Evolutionary conservation across 2,329 filamentous ascomycete genomes (phyloP), one percentile per base, ranked within the genome.

Genomic region (Alternaria incomplexa): DNA sequence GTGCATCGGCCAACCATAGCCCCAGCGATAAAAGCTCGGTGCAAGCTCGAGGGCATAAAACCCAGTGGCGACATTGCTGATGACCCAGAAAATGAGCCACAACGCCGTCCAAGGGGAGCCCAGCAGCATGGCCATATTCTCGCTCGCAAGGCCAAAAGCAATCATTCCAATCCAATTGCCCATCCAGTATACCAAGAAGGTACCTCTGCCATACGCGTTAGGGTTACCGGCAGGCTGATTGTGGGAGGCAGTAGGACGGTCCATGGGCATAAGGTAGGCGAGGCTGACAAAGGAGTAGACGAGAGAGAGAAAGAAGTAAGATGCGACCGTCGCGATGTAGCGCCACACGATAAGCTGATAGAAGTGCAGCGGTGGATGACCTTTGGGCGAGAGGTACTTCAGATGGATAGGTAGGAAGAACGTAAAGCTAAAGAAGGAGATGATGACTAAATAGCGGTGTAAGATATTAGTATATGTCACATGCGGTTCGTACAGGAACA

Each of bases 11-110:
- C 88, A 88, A 1, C 85, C 88, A 70, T 89, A 89, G 0, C 87
- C 88, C 86, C 87, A 91, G 2, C 77, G 71, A 72, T 87, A 91
- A 71, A 90, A 90, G 0, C 74, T 77, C 0, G 86, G 83, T 3
- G 85, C 84, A 13, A 90, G 75, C 15, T 86, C 85, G 43, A 90
- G 77, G 4, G 85, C 76, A 72, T 90, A 88, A 71, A 91, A 89
- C 0, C 84, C 81, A 0, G 87, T 89, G 0, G 84, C 80, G 0
- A 90, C 87, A 69, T 91, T 91, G 9, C 85, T 85, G 58, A 90
- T 88, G 47, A 90, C 86, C 88, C 87, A 90, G 69, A 89, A 90
- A 58, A 90, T 89, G 3, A 91, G 78, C 85, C 88, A 91, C 0
- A 90, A 77, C 0, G 86, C 83, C 7, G 82, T 85, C 87, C 87